Base-by-base conservation (phyloP, 2,329 filamentous ascomycete genomes). In the Xylariaceae sp. region DNA sequence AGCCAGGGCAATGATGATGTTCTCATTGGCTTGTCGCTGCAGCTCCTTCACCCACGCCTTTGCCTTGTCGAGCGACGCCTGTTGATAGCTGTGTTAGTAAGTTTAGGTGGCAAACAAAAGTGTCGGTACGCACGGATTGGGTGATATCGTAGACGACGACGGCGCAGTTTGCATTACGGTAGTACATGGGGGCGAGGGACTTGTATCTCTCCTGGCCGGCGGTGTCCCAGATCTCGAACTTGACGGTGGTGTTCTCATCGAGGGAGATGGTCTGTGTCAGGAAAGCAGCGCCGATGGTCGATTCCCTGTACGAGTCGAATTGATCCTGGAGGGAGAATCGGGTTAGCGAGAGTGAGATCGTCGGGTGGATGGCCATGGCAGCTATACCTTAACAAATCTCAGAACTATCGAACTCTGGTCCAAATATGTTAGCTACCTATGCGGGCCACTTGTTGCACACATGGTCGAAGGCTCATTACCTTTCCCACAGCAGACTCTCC, bases 161-260 rank as follows among this genome's bases (percentile, higher is more conserved):
- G 53, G 95, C 94, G 76, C 94, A 97, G 83, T 99, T 97, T 64
- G 95, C 95, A 72, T 99, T 99, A 66, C 95, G 82, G 78, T 99
- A 99, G 80, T 99, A 99, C 94, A 99, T 99, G 65, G 94, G 94
- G 33, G 94, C 94, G 61, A 99, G 81, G 12, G 94, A 97, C 81
- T 97, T 97, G 83, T 97, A 99, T 69, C 95, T 86, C 76, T 99
- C 94, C 77, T 99, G 94, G 59, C 94, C 94, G 58, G 94, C 94
- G 10, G 94, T 99, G 75, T 97, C 92, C 92, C 94, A 99, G 70
- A 99, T 99, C 76, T 99, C 94, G 69, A 99, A 99, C 80, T 99
- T 99, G 75, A 99, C 93, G 51, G 94, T 99, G 54, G 94, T 97
- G 74, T 86, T 94, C 70, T 97, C 94, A 72, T 97, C 93, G 73